phyloP scores from a whole-genome alignment of 306 rosid species.

The Sicyos baderoa region DNA sequence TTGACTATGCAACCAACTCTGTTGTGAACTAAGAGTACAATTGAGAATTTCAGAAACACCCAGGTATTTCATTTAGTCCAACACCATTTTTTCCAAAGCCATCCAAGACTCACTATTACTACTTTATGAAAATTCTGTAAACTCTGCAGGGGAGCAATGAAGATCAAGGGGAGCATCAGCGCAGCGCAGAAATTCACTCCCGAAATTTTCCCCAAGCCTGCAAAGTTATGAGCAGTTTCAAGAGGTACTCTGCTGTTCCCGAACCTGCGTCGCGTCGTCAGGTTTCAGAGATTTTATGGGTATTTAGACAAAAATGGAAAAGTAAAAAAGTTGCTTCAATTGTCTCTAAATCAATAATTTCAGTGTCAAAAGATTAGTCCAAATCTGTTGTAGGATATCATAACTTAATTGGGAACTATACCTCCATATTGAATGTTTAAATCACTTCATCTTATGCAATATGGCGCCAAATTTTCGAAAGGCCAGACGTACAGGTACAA shows the following conservation, averaged over 20 bases:
- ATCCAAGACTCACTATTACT: neutral
- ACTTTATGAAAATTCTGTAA: conserved; percentile 21
- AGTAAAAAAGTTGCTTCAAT: neutral
- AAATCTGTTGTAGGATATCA: neutral
- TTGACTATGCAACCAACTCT: neutral
- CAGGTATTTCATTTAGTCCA: neutral
- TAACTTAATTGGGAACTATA: neutral
- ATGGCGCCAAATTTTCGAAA: neutral
- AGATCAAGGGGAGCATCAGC: conserved; percentile 75
- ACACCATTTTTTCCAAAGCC: neutral
- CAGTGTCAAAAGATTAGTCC: neutral
- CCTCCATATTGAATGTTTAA: neutral
- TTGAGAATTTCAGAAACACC: neutral
- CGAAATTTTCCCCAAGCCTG: conserved; percentile 84
- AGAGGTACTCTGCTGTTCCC: conserved; percentile 4
- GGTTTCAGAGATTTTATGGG: neutral
- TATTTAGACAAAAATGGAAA: neutral
- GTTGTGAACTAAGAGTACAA: neutral
- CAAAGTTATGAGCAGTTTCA: conserved; percentile 60
- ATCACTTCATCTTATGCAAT: neutral
- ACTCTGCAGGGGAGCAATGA: conserved; percentile 62
- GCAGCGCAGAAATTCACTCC: conserved; percentile 93
- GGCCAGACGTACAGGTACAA: neutral
- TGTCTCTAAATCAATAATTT: conserved; percentile 6
- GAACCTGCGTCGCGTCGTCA: conserved; percentile 14